A percentile compares a stretch with the other conserved stretches of the same genome.
phyloP scores from a whole-genome alignment of 2,329 filamentous ascomycete species.

The Thermomyces lanuginosus region DNA sequence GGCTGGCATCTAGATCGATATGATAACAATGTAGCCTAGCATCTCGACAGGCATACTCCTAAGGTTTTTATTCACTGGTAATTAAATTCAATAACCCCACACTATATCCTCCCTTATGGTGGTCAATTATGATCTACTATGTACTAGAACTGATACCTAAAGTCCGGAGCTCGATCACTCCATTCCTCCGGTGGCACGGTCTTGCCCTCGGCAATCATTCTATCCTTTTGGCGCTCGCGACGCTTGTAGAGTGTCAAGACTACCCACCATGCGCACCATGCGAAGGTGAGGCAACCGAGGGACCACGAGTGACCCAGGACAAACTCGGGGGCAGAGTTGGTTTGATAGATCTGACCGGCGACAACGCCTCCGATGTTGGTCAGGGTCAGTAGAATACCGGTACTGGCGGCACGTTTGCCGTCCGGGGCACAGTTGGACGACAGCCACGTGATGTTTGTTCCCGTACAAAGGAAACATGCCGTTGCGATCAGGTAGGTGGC shows the following conservation, averaged over 20 bases:
- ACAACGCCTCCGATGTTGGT: slow-evolving; percentile 59
- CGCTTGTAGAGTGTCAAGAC: slow-evolving; percentile 1
- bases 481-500: slow-evolving; percentile 61
- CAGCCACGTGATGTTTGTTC: slow-evolving; percentile 40
- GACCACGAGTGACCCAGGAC: slow-evolving; percentile 3
- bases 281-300: slow-evolving; percentile 1
- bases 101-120: too few species aligned
- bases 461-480: slow-evolving; percentile 49
- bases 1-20: neutral
- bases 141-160: slow-evolving; percentile 3
- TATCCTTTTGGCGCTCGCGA: slow-evolving; percentile 2
- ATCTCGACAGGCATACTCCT: too few species aligned
- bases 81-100: neutral
- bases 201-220: neutral
- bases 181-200: neutral
- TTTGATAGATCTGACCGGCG: slow-evolving; percentile 3
- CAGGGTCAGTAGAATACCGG: slow-evolving; percentile 52
- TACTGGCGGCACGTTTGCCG: slow-evolving; percentile 58
- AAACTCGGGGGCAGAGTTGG: slow-evolving; percentile 1
- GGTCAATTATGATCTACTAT: too few species aligned
- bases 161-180: slow-evolving; percentile 3
- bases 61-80: neutral
- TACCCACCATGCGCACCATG: slow-evolving; percentile 3
- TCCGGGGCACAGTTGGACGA: slow-evolving; percentile 56
- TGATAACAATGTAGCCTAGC: too few species aligned